These are phyloP conservation scores for Nitzschia sp. DNA, from an alignment of 108 stramenopile species.

Conservation along the genomic window DNA sequence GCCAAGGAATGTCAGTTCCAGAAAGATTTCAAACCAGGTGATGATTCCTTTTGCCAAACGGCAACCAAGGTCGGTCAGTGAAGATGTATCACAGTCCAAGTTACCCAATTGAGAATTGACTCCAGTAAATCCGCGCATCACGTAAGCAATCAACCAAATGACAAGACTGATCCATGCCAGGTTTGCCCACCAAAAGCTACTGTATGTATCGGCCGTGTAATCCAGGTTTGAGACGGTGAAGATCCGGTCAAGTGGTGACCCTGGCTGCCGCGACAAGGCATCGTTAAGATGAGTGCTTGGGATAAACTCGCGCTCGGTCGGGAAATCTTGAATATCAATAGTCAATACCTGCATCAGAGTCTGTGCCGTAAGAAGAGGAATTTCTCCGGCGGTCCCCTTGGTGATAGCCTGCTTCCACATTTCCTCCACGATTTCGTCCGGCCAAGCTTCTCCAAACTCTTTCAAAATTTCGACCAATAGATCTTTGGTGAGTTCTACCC, in stretches of 20 bases:
- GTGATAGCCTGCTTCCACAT: background rate
- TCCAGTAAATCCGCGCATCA: background rate
- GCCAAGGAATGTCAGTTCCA: background rate
- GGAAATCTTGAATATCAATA: background rate
- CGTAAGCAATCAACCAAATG: background rate
- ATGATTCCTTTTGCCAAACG: background rate
- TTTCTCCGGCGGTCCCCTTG: background rate
- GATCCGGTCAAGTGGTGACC: background rate
- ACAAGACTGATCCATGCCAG: background rate
- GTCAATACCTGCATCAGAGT: constrained; percentile 1
- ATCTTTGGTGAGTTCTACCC: constrained; percentile 1
- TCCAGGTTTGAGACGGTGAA: constrained; percentile 1
- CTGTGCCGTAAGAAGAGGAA: background rate
- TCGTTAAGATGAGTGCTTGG: background rate
- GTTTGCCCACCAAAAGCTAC: background rate
- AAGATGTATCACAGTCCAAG: background rate
- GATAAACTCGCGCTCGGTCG: background rate
- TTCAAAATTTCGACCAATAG: background rate
- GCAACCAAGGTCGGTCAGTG: background rate
- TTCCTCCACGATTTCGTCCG: background rate
- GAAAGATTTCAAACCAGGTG: background rate
- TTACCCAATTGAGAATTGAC: background rate
- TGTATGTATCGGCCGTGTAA: constrained; percentile 7
- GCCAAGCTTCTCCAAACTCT: background rate
- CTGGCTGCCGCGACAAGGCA: background rate